Base-by-base conservation (phyloP, 768 basidiomycete genomes). In the Phlebiopsis flavidoalba region DNA sequence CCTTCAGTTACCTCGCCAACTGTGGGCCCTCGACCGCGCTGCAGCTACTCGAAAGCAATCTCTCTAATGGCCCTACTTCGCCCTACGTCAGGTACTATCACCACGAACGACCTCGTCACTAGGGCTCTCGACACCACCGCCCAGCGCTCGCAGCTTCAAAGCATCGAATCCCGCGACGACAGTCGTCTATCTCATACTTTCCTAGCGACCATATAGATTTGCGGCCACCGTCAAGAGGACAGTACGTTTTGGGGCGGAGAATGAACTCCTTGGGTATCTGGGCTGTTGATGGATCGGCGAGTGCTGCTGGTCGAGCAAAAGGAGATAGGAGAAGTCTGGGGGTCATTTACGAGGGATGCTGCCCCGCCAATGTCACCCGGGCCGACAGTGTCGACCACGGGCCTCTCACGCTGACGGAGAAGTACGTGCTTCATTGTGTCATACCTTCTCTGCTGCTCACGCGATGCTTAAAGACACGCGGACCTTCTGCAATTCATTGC, bases 401-500 rank as follows among this genome's bases (percentile, higher is more conserved):
- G 3, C 85, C 84, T 15, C 66, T 82, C 57, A 93, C 90, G 0
- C 70, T 91, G 58, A 81, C 83, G 53, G 91, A 92, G 74, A 88
- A 84, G 89, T 91, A 68, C 61, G 84, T 79, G 4, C 35, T 8
- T 21, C 35, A 59, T 46, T 24, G 31, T 53, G 60, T 55, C 53
- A 21, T 21, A 15, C 14, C 26, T 6, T 22, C 8, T 31, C 45
- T 35, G 45, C 40, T 4, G 12, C 57, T 50, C 17, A 48, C 31
- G 10, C 57, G 57, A 14, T 17, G 4, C 33, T 43, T 33, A 24
- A 63, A 93, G 92, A 67, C 89, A 94, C 66, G 84, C 87, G 6
- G 91, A 93, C 58, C 74, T 94, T 1, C 75, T 93, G n/a, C 87
- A 82, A 33, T 87, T 88, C 61, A 94, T 94, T 54, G 91, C 92